Conservation (phyloP, 441 rosid genomes). For the Corymbia citriodora region DNA sequence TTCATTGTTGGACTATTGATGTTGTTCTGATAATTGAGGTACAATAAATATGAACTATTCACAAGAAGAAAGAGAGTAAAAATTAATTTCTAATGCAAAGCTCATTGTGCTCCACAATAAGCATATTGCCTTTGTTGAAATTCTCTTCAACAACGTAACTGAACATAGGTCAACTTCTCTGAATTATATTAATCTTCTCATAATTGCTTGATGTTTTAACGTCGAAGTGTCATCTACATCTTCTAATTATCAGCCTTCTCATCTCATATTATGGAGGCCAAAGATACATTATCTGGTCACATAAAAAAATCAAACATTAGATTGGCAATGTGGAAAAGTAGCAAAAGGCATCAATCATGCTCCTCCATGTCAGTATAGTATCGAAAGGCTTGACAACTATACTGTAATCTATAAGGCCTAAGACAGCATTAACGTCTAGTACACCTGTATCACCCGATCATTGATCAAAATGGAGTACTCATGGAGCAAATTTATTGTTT, state of each 20-base stretch:
- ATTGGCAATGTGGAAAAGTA: neutral
- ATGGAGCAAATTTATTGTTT: neutral
- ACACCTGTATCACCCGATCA: neutral
- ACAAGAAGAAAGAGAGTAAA: neutral
- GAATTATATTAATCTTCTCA: neutral
- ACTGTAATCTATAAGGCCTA: neutral
- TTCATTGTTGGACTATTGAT: neutral
- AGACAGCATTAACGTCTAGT: neutral
- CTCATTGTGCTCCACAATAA: neutral
- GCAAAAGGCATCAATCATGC: neutral
- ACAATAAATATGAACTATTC: neutral
- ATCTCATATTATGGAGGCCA: neutral
- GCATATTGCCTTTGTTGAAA: fast-evolving
- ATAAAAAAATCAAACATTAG: neutral
- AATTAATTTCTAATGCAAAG: neutral
- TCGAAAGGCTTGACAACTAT: neutral
- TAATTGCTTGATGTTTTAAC: fast-evolving
- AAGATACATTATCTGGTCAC: neutral
- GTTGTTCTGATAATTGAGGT: neutral
- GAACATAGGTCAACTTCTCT: fast-evolving
- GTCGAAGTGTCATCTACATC: fast-evolving
- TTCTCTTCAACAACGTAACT: neutral
- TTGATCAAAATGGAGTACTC: neutral
- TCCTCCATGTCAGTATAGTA: neutral
- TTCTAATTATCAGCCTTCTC: neutral